Evolutionary conservation across 2,329 filamentous ascomycete genomes (phyloP).

Genomic region (Blastomyces percursus): DNA sequence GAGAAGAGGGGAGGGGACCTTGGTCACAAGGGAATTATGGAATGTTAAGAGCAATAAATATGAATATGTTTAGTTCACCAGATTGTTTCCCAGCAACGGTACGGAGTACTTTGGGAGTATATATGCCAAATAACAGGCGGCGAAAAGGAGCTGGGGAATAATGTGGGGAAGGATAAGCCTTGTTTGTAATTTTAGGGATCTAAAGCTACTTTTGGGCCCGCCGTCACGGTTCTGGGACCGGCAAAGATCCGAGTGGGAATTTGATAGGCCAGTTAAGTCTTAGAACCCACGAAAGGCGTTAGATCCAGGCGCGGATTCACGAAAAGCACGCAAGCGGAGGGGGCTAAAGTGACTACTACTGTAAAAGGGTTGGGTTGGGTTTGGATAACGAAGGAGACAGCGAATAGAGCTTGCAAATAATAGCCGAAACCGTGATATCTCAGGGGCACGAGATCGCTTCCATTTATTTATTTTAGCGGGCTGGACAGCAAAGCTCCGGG

Average conservation of each 20-base stretch:
- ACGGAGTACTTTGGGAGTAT: background rate
- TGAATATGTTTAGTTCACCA: background rate
- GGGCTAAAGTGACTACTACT: background rate
- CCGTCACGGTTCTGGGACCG: slow-evolving; percentile 6
- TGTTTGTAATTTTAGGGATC: background rate
- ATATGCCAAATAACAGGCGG: background rate
- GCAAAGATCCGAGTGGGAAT: background rate
- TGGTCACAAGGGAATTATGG: background rate
- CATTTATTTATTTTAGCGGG: background rate
- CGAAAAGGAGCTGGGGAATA: slow-evolving; percentile 7
- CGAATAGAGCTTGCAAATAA: background rate
- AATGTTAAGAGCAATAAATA: background rate
- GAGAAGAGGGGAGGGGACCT: too few relatives aligned
- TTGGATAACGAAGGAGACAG: background rate
- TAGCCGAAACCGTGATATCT: too few relatives aligned
- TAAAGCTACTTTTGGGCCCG: slow-evolving; percentile 5
- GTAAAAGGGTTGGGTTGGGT: background rate
- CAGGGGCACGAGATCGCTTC: background rate
- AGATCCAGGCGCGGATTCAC: background rate
- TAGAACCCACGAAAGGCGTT: background rate
- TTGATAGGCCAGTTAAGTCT: background rate
- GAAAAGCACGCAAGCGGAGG: background rate
- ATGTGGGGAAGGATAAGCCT: slow-evolving; percentile 6
- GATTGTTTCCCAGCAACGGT: background rate
- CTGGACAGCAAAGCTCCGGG: background rate